These are phyloP conservation scores for Metschnikowia santaceciliae DNA, from an alignment of 805 yeast genomes.

Conservation along the genomic window DNA sequence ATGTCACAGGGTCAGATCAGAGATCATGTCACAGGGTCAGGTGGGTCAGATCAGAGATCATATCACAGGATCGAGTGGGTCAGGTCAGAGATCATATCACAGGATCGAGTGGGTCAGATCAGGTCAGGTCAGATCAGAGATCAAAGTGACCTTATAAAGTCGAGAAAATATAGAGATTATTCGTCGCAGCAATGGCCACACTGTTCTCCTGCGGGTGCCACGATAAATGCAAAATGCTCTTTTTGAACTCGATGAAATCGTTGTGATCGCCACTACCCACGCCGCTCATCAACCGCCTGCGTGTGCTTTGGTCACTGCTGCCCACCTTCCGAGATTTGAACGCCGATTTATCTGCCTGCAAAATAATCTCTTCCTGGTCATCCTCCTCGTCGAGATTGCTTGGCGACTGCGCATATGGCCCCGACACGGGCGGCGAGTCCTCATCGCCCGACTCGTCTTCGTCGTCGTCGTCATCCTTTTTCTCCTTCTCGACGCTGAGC, in stretches of 20 bases:
- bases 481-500: slow-evolving; percentile 2
- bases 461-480: slow-evolving; percentile 28
- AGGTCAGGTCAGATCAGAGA: too few relatives aligned
- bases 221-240: slow-evolving; percentile 88
- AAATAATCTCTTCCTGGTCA: slow-evolving; percentile 57
- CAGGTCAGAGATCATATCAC: too few relatives aligned
- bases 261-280: slow-evolving; percentile 52
- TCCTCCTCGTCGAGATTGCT: slow-evolving; percentile 29
- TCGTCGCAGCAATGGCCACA: slow-evolving; percentile 97
- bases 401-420: slow-evolving; percentile 31
- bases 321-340: slow-evolving; percentile 73
- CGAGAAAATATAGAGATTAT: slow-evolving; percentile 82
- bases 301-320: slow-evolving; percentile 35
- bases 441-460: slow-evolving; percentile 39
- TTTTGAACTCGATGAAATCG: slow-evolving; percentile 86
- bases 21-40: too few relatives aligned
- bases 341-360: slow-evolving; percentile 97
- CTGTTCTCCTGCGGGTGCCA: slow-evolving; percentile 98
- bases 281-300: slow-evolving; percentile 50
- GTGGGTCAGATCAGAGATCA: too few relatives aligned
- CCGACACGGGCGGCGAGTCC: slow-evolving; percentile 25
- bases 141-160: slow-evolving; percentile 44
- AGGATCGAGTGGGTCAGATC: too few relatives aligned
- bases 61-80: too few relatives aligned
- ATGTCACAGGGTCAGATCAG: too few relatives aligned